Percentiles rank a stretch among this genome's conserved stretches.
These are phyloP conservation scores for Nakazawaea ambrosiae DNA, from an alignment of 805 yeast genomes.

Conservation along the genomic window DNA sequence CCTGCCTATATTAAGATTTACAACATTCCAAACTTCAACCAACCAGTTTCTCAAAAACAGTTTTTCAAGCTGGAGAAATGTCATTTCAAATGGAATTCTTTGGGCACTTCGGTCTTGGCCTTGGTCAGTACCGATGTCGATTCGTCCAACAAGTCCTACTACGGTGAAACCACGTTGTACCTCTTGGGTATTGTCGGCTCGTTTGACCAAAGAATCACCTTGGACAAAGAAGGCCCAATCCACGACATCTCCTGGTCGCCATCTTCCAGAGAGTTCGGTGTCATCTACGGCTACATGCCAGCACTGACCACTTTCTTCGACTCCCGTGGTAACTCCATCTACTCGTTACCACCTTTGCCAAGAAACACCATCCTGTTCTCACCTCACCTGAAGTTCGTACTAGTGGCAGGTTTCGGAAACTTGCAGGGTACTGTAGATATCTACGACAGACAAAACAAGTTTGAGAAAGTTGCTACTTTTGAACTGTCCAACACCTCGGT, in stretches of 20 bases:
- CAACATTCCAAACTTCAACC: conserved; percentile 66
- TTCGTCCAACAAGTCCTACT: conserved; percentile 86
- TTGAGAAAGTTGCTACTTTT: conserved; percentile 69
- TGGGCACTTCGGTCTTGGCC: conserved; percentile 92
- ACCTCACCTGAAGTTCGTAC: conserved; percentile 85
- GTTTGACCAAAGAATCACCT: conserved; percentile 79
- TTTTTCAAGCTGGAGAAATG: conserved; percentile 96
- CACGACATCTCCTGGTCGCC: conserved; percentile 98
- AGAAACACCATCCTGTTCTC: conserved; percentile 88
- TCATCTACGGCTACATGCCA: conserved; percentile 96
- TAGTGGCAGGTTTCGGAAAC: conserved; percentile 97
- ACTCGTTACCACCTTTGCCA: conserved; percentile 78
- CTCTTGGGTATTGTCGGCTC: conserved; percentile 88
- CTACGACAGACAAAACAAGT: conserved; percentile 84
- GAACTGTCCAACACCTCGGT: conserved; percentile 95
- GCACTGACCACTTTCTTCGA: conserved; percentile 92
- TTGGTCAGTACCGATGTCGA: conserved; percentile 95
- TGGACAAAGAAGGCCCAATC: conserved; percentile 92
- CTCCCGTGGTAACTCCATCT: conserved; percentile 82
- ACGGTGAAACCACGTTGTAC: conserved; percentile 93
- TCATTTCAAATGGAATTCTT: conserved; percentile 84
- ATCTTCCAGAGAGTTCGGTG: conserved; percentile 93
- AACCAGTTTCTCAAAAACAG: conserved; percentile 78
- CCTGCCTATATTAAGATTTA: conserved; percentile 87
- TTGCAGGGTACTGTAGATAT: conserved; percentile 95